Evolutionary conservation across 495 filamentous ascomycete species (phyloP), one percentile per base, ranked within the genome.

Genomic region (Podospora pseudocomata): DNA sequence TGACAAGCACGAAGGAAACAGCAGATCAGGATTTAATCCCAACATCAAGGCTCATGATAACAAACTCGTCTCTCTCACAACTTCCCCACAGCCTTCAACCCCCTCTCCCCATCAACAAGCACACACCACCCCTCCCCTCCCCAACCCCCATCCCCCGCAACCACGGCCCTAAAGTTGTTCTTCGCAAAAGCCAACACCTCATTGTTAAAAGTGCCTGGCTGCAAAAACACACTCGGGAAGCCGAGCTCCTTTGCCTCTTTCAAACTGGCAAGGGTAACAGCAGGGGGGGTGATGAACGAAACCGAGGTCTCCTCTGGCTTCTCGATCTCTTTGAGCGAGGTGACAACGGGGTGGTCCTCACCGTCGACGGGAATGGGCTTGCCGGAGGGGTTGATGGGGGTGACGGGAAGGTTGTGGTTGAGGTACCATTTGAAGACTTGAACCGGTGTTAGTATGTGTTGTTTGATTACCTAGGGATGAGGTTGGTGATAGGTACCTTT

Each of bases 401-500:
- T 91, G 6, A 89, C 92, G 13, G 88, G 88, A 19, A 98, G 86
- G 30, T 82, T 81, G 78, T 92, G 93, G 44, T 81, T 76, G 69
- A 90, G 85, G 80, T 98, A 98, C 93, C 94, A 98, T 44, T 85
- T 86, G 72, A 97, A 90, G 68, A 98, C 93, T 96, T 75, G 2
- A 1, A 32, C n/a, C n/a, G 15, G 19, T 58, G 73, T 77, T 69
- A 80, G 73, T 58, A 32, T 18, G 44, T 49, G 30, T 28, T 20
- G 39, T 53, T 28, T 67, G 20, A 57, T 53, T 60, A 23, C 23
- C 23, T 23, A 23, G 64, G 34, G 9, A 30, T 20, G 27, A 19
- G 9, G 63, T 30, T n/a, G 44, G 56, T 63, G 32, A 53, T 65
- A 19, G 30, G 11, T 60, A 92, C 93, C 86, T 82, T 94, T 94